These are phyloP conservation scores for Arbutus unedo DNA, from an alignment of 148 eudicot genomes.

Conservation along the genomic window DNA sequence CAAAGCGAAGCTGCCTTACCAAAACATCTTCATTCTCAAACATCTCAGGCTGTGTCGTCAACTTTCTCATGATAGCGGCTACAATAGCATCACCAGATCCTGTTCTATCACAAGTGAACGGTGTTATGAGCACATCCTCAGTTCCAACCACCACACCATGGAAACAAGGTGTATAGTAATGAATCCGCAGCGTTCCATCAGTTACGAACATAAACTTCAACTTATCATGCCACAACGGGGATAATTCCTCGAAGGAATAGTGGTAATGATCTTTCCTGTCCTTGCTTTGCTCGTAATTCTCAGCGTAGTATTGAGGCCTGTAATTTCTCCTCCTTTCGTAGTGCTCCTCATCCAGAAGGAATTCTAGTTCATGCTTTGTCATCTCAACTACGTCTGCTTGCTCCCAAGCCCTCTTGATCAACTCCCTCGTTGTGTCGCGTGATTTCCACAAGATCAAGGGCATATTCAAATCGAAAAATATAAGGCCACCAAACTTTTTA, in stretches of 20 bases:
- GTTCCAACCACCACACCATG: conserved; percentile 90
- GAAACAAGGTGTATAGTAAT: conserved; percentile 68
- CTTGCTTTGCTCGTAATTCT: conserved; percentile 58
- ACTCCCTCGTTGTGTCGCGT: conserved; percentile 64
- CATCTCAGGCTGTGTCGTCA: conserved; percentile 71
- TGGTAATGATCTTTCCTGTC: conserved; percentile 67
- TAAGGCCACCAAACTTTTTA: conserved; percentile 70
- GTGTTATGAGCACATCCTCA: conserved; percentile 89
- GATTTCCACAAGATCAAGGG: conserved; percentile 85
- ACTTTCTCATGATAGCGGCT: conserved; percentile 87
- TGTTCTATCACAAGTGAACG: conserved; percentile 85
- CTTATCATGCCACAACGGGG: conserved; percentile 81
- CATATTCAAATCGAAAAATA: conserved; percentile 78
- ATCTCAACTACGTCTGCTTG: conserved; percentile 79
- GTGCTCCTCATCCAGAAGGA: conserved; percentile 72
- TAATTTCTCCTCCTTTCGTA: conserved; percentile 66
- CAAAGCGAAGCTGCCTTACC: conserved; percentile 80
- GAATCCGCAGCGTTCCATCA: conserved; percentile 83
- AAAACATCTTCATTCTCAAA: conserved; percentile 41
- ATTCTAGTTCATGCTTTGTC: conserved; percentile 72
- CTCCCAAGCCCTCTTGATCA: conserved; percentile 77
- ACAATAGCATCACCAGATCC: conserved; percentile 95
- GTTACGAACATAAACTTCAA: conserved; percentile 81
- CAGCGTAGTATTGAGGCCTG: conserved; percentile 72
- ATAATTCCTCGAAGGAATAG: conserved; percentile 70